Conservation (phyloP, 129 eudicot genomes). For the Arctium minus region DNA sequence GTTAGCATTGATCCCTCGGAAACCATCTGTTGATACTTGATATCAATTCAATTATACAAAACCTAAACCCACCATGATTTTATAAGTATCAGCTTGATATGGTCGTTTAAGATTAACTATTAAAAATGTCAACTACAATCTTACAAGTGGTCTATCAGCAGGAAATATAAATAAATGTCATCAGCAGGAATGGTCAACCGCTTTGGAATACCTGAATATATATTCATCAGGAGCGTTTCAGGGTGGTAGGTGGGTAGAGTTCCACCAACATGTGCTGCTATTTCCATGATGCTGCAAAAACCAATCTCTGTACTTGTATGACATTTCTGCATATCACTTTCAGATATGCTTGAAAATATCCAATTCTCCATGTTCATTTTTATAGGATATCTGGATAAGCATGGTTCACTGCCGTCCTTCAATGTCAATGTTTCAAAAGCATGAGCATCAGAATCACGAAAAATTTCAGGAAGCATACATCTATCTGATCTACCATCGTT, state of each 20-base stretch:
- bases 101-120: background rate
- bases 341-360: constrained; percentile 32
- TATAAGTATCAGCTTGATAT: background rate
- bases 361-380: constrained; percentile 38
- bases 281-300: constrained; percentile 49
- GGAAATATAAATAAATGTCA: constrained; percentile 1
- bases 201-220: constrained; percentile 60
- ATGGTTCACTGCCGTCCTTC: constrained; percentile 23
- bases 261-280: constrained; percentile 67
- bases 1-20: background rate
- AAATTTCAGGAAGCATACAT: constrained; percentile 26
- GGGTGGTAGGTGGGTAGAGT: constrained; percentile 75
- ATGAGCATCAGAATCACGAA: constrained; percentile 30
- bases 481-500: constrained; percentile 9
- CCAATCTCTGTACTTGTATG: constrained; percentile 18
- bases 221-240: constrained; percentile 68
- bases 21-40: background rate
- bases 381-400: constrained; percentile 17
- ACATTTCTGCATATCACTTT: constrained; percentile 21
- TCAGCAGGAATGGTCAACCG: background rate
- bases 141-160: background rate
- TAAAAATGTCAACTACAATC: background rate
- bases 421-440: constrained; percentile 27
- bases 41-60: background rate
- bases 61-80: background rate